Evolutionary conservation across 257 asterid species (phyloP), one percentile per base, ranked within the genome.

Genomic region (Petrea volubilis): DNA sequence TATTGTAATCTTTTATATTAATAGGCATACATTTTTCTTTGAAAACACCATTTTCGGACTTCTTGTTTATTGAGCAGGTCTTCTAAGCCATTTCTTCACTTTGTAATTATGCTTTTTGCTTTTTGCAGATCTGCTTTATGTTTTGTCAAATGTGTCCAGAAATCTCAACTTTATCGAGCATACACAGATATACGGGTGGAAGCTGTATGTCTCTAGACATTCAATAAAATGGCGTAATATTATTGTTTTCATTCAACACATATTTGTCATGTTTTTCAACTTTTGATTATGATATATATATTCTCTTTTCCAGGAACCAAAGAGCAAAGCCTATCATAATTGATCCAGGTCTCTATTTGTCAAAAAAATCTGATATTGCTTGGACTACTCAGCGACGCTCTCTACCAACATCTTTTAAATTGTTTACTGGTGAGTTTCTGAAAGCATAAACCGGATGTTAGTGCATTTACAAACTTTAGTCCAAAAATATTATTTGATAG

Each of bases 271-370:
- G 46, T 20, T 72, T 3, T 72, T 5, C 15, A 20, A 56, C 63
- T 49, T 38, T 14, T 46, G 46, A 58, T 43, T 57, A 13, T 77
- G 60, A 18, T 34, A n/a, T n/a, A n/a, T n/a, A n/a, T n/a, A n/a
- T n/a, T n/a, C n/a, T 47, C 74, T 47, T 74, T 75, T 67, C 74
- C 86, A 95, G 99, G 85, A 90, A 88, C 73, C 98, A 95, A 81
- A 84, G 99, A 81, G 99, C 94, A 75, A 92, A 84, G 78, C 96
- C 98, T 25, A 92, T 95, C 58, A 87, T 95, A 67, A 77, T 92
- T 47, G 99, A 95, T 80, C 99, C 98, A 17, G 98, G 97, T 68
- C 96, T 95, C 7, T 95, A 95, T 82, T 82, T 95, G 75, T 84
- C 96, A 6, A 95, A 85, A 79, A 95, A 95, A 83, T 88, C 98